Conservation (phyloP, 2,329 filamentous ascomycete species). For the Ophiobolus disseminans region DNA sequence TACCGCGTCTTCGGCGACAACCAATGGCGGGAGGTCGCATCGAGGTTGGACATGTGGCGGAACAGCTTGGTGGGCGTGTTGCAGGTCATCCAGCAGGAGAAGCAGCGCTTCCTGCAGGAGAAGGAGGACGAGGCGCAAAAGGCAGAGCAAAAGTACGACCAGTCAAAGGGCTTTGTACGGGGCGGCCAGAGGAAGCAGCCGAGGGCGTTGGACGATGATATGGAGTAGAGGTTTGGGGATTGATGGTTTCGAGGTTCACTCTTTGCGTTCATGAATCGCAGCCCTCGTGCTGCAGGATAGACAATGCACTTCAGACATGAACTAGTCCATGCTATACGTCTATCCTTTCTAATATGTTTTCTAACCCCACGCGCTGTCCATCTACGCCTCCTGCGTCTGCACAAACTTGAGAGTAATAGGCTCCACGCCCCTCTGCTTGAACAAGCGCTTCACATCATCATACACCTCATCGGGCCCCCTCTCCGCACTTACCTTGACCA, state of each 20-base stretch:
- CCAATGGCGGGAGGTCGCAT: constrained; percentile 96
- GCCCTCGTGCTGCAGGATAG: constrained; percentile 42
- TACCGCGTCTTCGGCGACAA: constrained; percentile 98
- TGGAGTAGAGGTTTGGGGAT: constrained; percentile 40
- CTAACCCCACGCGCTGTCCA: not conserved
- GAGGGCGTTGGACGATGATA: constrained; percentile 45
- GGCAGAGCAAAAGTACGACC: constrained; percentile 69
- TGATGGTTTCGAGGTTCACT: constrained; percentile 35
- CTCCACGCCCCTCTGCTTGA: constrained; percentile 45
- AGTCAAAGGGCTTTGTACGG: constrained; percentile 34
- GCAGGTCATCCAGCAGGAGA: constrained; percentile 78
- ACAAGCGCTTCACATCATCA: constrained; percentile 53
- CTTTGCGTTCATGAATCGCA: constrained; percentile 35
- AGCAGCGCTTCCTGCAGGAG: constrained; percentile 77
- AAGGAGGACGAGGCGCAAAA: constrained; percentile 79
- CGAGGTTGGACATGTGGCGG: constrained; percentile 89
- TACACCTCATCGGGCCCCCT: constrained; percentile 71
- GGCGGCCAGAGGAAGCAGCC: constrained; percentile 35
- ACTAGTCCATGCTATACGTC: constrained; percentile 3
- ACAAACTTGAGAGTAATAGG: constrained; percentile 41
- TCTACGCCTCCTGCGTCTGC: constrained; percentile 29
- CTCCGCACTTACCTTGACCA: constrained; percentile 80
- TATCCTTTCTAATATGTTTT: not conserved
- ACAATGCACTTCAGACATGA: constrained; percentile 41
- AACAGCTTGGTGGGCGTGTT: constrained; percentile 80